phyloP scores from a whole-genome alignment of 352 stramenopile genomes.

The Globisporangium cystogenes region DNA sequence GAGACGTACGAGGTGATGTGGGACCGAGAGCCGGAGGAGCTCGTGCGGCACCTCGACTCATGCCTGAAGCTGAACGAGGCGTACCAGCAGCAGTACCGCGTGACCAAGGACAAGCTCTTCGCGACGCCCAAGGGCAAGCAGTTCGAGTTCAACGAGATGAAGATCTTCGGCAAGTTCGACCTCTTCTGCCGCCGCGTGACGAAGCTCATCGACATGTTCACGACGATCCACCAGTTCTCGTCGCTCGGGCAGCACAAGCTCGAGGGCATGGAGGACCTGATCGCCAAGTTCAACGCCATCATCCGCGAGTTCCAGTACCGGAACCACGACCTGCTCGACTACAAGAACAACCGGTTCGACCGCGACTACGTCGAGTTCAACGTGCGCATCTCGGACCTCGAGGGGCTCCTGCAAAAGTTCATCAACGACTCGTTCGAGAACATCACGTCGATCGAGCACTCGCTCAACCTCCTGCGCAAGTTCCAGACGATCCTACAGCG shows the following conservation, averaged over 20 bases:
- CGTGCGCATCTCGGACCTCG: slow-evolving; percentile 94
- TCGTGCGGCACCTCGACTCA: slow-evolving; percentile 93
- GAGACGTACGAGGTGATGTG: slow-evolving; percentile 90
- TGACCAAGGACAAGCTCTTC: slow-evolving; percentile 97
- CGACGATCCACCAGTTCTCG: slow-evolving; percentile 96
- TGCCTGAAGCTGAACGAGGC: slow-evolving; percentile 98
- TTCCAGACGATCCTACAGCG: slow-evolving; percentile 98
- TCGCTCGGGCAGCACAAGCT: slow-evolving; percentile 90
- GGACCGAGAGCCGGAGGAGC: slow-evolving; percentile 93
- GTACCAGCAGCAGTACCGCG: slow-evolving; percentile 97
- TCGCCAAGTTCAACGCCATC: slow-evolving; percentile 94
- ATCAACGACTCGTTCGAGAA: slow-evolving; percentile 99
- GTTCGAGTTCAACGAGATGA: slow-evolving; percentile 99
- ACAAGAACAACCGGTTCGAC: slow-evolving; percentile 98
- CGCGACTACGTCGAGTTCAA: slow-evolving; percentile 96
- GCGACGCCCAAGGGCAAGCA: slow-evolving; percentile 95
- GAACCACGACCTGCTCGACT: slow-evolving; percentile 96
- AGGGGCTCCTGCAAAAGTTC: slow-evolving; percentile 96
- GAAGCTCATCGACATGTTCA: slow-evolving; percentile 99
- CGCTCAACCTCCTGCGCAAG: slow-evolving; percentile 94
- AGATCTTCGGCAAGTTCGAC: slow-evolving; percentile 99
- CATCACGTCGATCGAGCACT: slow-evolving; percentile 98
- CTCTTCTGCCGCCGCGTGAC: slow-evolving; percentile 96
- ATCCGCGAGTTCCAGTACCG: slow-evolving; percentile 97
- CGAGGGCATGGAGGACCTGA: slow-evolving; percentile 89